A percentile compares a stretch with the other conserved stretches of the same genome.
These are phyloP conservation scores for Ascochyta pisi DNA, from an alignment of 2,329 filamentous ascomycete species.

Conservation along the genomic window DNA sequence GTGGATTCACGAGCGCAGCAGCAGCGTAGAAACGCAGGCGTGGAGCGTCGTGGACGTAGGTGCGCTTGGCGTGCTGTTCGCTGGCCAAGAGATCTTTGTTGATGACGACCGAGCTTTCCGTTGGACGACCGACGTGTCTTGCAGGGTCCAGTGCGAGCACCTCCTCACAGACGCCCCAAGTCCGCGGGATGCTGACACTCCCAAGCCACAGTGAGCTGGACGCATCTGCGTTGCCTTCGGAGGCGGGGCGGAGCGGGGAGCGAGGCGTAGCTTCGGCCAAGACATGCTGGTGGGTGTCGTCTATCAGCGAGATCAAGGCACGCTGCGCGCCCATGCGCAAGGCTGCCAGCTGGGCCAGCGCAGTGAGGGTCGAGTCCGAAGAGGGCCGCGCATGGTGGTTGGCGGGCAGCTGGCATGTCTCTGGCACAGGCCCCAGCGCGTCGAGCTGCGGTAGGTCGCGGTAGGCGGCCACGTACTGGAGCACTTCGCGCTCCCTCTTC, in stretches of 20 bases:
- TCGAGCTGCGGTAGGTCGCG: conserved; percentile 32
- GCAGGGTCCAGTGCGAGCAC: conserved; percentile 17
- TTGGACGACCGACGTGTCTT: not conserved
- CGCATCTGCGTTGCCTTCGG: conserved; percentile 12
- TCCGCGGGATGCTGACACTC: conserved; percentile 38
- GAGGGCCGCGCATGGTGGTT: conserved; percentile 29
- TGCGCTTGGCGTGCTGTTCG: conserved; percentile 22
- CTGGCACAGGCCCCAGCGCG: conserved; percentile 5
- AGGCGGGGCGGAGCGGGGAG: conserved; percentile 29
- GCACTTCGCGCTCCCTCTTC: conserved; percentile 38
- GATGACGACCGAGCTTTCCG: conserved; percentile 15
- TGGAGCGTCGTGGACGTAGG: conserved; percentile 25
- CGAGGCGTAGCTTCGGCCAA: conserved; percentile 48
- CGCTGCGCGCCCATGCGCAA: conserved; percentile 43
- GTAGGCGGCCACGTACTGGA: conserved; percentile 36
- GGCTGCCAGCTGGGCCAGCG: conserved; percentile 46
- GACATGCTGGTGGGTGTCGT: conserved; percentile 44
- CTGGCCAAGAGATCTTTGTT: conserved; percentile 15
- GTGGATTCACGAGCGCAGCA: conserved; percentile 32
- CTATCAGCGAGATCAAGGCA: conserved; percentile 48
- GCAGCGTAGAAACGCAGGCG: conserved; percentile 37
- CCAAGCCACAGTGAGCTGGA: conserved; percentile 36
- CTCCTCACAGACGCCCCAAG: conserved; percentile 34
- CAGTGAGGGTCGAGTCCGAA: conserved; percentile 40
- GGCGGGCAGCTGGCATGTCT: conserved; percentile 16